These are phyloP conservation scores for Cotoneaster glaucophyllus DNA, from an alignment of 306 rosid genomes.

Conservation along the genomic window DNA sequence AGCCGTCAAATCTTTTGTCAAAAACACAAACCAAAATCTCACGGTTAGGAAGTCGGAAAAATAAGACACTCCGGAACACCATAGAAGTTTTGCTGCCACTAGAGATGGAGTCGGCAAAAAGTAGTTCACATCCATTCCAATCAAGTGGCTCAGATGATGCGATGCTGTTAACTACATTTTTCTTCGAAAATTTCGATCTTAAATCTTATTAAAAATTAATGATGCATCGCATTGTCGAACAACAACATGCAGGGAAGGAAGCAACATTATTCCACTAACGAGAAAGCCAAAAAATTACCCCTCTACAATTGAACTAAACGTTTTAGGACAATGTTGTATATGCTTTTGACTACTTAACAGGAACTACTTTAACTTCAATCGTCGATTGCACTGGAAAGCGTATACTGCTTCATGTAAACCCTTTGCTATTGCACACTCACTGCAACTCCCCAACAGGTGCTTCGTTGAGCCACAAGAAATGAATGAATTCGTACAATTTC, in stretches of 20 bases:
- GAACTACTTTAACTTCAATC: background rate
- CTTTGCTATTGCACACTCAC: conserved; percentile 14
- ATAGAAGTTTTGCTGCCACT: no score
- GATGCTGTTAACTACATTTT: background rate
- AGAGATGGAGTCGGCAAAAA: no score
- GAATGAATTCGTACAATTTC: conserved; percentile 81
- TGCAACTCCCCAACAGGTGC: conserved; percentile 97
- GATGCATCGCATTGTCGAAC: background rate
- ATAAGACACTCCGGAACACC: no score
- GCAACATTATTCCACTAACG: conserved; percentile 4
- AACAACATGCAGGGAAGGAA: background rate
- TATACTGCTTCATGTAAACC: background rate
- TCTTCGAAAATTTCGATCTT: background rate
- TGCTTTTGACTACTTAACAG: background rate
- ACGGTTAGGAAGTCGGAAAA: no score
- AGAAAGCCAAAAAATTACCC: background rate
- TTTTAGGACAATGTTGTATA: background rate
- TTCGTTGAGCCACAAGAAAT: conserved; percentile 88
- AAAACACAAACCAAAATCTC: no score
- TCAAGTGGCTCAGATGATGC: background rate
- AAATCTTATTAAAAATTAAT: background rate
- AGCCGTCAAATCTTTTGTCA: no score
- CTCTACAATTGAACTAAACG: background rate
- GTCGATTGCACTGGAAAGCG: background rate
- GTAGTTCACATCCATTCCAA: background rate